Evolutionary conservation across 257 asterid species (phyloP), one percentile per base, ranked within the genome.

Genomic region (Penstemon davidsonii): DNA sequence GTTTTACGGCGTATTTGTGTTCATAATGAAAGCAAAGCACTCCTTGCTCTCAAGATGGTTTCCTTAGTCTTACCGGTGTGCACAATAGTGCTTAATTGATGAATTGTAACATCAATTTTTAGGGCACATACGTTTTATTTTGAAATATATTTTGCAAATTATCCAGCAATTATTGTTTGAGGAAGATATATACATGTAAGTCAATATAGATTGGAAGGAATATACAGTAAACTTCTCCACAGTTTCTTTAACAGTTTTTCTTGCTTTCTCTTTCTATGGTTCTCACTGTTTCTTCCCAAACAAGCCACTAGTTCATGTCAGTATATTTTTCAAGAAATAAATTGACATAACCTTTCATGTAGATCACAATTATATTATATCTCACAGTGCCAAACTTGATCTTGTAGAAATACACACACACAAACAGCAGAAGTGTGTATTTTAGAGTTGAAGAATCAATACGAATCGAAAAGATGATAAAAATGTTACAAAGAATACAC

Each of bases 1-100:
- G 8, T 92, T 95, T 55, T 92, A 87, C 56, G 91, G 96, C 19
- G 75, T 89, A 40, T 92, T 89, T 60, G 76, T 84, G 37, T 62
- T 89, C 65, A 76, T 92, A 70, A 80, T 92, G 73, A 92, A 86
- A 82, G 82, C 78, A 72, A 92, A 92, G 77, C 95, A 86, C 74
- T 74, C 18, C 55, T 78, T 81, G 76, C 79, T 89, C 53, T 76
- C 86, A 13, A 92, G 82, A 80, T 89, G 91, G 91, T 92, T 87
- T 76, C 98, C 98, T 49, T 84, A 64, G 66, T 64, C 96, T 33
- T 87, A 86, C 51, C 86, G 89, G 69, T 38, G 68, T 53, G 76
- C 77, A 18, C 67, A 63, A 40, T 64, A 71, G 67, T 55, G 44
- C 68, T 25, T 25, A 25, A 25, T 49, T 42, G 51, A 71, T 60